Conservation (phyloP, 192 early-diverging fungal species). For the Dimargaris xerosporica region DNA sequence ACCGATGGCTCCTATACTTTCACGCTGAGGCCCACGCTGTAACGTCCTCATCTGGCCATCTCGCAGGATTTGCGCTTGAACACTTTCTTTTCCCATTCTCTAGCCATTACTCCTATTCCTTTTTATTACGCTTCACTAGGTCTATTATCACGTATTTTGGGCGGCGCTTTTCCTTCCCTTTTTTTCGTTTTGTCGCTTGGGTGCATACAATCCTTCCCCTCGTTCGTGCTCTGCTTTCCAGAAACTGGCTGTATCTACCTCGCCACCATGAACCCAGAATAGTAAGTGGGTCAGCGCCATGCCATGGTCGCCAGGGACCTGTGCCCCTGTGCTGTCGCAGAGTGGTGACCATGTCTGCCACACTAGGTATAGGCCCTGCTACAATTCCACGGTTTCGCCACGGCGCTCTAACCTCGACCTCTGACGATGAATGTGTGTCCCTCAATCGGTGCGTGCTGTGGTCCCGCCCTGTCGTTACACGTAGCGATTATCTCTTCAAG, state of each 20-base stretch:
- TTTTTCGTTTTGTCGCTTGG: background rate
- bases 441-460: no score
- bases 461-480: background rate
- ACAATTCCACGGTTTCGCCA: no score
- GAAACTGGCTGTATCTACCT: background rate
- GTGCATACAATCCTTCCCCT: background rate
- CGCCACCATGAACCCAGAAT: slow-evolving; percentile 25
- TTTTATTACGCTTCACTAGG: background rate
- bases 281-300: slow-evolving; percentile 16
- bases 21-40: no score
- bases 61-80: no score
- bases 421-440: no score
- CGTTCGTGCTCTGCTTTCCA: background rate
- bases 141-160: background rate
- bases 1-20: no score
- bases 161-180: background rate
- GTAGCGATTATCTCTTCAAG: slow-evolving; percentile 98
- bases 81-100: background rate
- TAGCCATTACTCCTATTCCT: background rate
- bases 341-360: no score
- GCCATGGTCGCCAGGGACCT: no score
- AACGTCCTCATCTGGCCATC: no score
- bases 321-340: no score
- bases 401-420: no score
- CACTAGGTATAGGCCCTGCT: no score